Base-by-base conservation (phyloP, 2,329 filamentous ascomycete species). In the Trichoderma sp. region DNA sequence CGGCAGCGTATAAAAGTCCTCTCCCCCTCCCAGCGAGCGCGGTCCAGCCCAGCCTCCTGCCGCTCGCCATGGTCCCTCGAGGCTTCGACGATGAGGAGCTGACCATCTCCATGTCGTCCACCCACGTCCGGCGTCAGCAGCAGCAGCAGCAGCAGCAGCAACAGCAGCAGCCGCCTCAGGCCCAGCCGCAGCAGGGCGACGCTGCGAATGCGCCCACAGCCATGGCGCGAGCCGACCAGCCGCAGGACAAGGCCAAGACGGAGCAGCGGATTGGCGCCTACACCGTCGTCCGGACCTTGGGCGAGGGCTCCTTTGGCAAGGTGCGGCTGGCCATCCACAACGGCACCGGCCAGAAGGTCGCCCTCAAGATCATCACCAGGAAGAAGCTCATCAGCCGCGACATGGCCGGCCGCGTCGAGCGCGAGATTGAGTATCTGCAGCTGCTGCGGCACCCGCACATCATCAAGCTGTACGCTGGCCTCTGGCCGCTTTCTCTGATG, bases 401-500 rank as follows among this genome's bases (percentile, higher is more conserved):
- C 78, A 98, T 99, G 95, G 93, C 96, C 61, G 95, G 95, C 67
- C 88, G 95, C 67, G 96, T 99, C 69, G 95, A 99, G 82, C 88
- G 95, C 71, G 95, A 99, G 82, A 99, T 99, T 72, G 93, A 97
- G 77, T 99, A 99, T 76, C 85, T 99, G 68, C 95, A 99, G 80
- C 82, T 99, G 67, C 84, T 99, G 67, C 89, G 95, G 67, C 95
- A 99, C 78, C 95, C 95, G 47, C 95, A 99, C 79, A 99, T 99
- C 76, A 99, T 99, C 82, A 99, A 99, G 80, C 85, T 99, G 88
- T 97, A 83, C 74, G 85, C 82, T 15, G 14, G 9, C 43, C 12
- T 50, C 51, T 47, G 51, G 47, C 17, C 44, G 3, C 17, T n/a
- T 34, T 19, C 28, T 19, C 17, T 41, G 45, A 34, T 9, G 30